Evolutionary conservation across 768 basidiomycete species (phyloP), one percentile per base, ranked within the genome.

Genomic region (Kwoniella dejecticola): DNA sequence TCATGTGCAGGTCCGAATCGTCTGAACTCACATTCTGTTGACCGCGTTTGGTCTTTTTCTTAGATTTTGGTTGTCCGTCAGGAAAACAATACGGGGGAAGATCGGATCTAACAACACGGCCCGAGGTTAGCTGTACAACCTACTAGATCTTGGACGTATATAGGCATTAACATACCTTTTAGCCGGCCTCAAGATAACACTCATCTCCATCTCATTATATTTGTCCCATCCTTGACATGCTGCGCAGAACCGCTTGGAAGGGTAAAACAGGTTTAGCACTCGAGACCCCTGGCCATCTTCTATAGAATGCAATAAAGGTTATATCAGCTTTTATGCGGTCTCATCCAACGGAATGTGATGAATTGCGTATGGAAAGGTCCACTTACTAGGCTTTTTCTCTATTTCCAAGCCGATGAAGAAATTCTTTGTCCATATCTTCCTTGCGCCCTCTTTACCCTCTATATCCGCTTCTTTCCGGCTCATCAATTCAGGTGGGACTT

Each of bases 361-460:
- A n/a, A n/a, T n/a, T n/a, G n/a, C n/a, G n/a, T n/a, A n/a, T n/a
- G n/a, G n/a, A n/a, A n/a, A 24, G 33, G 19, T 50, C 68, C 64
- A 83, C 84, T 82, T 81, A 96, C 94, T 84, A 80, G 87, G 89
- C 81, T 88, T 94, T 57, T 91, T 89, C 77, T 92, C 89, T 64
- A 99, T 90, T 44, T 87, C 85, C 57, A 99, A 84, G 19, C 96
- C 96, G 66, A 99, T 92, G 75, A 95, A 99, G 80, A 96, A 98
- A 1, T 90, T 91, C n/a, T 93, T 93, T n/a, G 92, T 89, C 76
- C 89, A 85, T 8, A 97, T 90, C n/a, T 85, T 83, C 44, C 87
- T 86, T 23, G 63, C 85, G 10, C 48, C 48, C 21, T 50, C 48
- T 50, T 63, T 89, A 86, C 70, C 86, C 31, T 69, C 70, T 58